phyloP scores from a whole-genome alignment of 176 grass and related monocot genomes.

The Aegilops speltoides region DNA sequence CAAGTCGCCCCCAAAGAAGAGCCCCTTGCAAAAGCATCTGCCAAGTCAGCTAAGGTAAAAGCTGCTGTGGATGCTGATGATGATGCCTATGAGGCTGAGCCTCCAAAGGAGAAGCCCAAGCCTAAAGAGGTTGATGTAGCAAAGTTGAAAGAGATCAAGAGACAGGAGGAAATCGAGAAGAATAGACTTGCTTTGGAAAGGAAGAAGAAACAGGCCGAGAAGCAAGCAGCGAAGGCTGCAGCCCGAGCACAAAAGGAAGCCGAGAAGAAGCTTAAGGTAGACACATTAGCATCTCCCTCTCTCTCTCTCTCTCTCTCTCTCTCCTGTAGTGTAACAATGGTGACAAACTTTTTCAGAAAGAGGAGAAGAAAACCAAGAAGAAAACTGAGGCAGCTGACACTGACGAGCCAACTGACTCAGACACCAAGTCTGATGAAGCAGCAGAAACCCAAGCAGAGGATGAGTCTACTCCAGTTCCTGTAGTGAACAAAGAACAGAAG shows the following conservation, averaged over 20 bases:
- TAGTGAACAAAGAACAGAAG: constrained; percentile 59
- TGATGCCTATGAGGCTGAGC: constrained; percentile 41
- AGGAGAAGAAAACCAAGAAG: constrained; percentile 86
- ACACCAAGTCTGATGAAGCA: constrained; percentile 60
- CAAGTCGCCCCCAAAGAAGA: constrained; percentile 45
- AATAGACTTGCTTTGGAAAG: constrained; percentile 79
- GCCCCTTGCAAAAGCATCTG: constrained; percentile 35
- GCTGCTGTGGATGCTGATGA: constrained; percentile 34
- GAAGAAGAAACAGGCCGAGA: constrained; percentile 92
- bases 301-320: background rate
- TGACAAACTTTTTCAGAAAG: constrained; percentile 47
- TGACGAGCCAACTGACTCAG: constrained; percentile 51
- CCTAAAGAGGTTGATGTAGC: constrained; percentile 57
- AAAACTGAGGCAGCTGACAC: constrained; percentile 41
- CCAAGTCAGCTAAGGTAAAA: constrained; percentile 44
- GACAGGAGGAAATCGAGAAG: constrained; percentile 93
- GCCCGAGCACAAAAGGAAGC: constrained; percentile 77
- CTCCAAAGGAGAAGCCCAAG: constrained; percentile 57
- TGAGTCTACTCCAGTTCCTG: constrained; percentile 20
- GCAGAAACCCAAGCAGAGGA: constrained; percentile 49
- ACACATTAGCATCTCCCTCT: background rate
- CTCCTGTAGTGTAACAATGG: background rate
- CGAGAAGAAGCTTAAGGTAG: constrained; percentile 78
- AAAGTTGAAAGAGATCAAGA: constrained; percentile 85
- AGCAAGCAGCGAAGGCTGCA: constrained; percentile 68